phyloP scores from a whole-genome alignment of 331 rosid species.

The Stylosanthes scabra region DNA sequence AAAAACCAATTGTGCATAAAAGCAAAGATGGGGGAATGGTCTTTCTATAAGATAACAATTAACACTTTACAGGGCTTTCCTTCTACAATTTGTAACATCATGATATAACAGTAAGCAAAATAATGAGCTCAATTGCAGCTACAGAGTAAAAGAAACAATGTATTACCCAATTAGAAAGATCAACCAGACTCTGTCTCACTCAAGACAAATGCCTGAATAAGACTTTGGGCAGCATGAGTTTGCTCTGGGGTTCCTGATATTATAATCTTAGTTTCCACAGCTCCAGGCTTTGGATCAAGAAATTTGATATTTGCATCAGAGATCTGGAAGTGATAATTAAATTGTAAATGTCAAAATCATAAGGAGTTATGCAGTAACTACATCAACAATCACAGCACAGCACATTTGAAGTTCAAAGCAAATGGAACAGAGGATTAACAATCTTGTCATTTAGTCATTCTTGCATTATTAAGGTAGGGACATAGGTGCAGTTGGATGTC shows the following conservation, averaged over 20 bases:
- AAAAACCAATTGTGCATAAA: slow-evolving; percentile 27
- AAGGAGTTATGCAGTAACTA: slow-evolving; percentile 26
- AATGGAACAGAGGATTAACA: slow-evolving; percentile 9
- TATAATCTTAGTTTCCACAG: slow-evolving; percentile 80
- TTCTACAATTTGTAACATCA: slow-evolving; percentile 26
- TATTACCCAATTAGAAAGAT: slow-evolving; percentile 56
- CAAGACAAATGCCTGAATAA: slow-evolving; percentile 97
- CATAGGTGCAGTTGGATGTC: not conserved
- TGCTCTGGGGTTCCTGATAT: slow-evolving; percentile 98
- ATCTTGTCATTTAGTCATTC: not conserved
- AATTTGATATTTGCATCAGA: slow-evolving; percentile 91
- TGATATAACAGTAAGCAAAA: slow-evolving; percentile 26
- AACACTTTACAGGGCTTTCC: slow-evolving; percentile 30
- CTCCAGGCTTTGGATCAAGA: slow-evolving; percentile 89
- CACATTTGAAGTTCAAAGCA: slow-evolving; percentile 17
- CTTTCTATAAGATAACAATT: slow-evolving; percentile 31
- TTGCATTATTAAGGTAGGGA: not conserved
- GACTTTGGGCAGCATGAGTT: slow-evolving; percentile 98
- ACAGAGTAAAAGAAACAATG: slow-evolving; percentile 28
- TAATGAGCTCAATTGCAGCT: slow-evolving; percentile 37
- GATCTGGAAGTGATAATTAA: slow-evolving; percentile 61
- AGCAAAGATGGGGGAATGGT: slow-evolving; percentile 30
- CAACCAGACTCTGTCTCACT: slow-evolving; percentile 79
- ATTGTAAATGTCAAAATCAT: slow-evolving; percentile 35
- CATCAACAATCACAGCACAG: slow-evolving; percentile 38